phyloP scores from a whole-genome alignment of 2,329 filamentous ascomycete genomes.

The Hypoxylon sp. region DNA sequence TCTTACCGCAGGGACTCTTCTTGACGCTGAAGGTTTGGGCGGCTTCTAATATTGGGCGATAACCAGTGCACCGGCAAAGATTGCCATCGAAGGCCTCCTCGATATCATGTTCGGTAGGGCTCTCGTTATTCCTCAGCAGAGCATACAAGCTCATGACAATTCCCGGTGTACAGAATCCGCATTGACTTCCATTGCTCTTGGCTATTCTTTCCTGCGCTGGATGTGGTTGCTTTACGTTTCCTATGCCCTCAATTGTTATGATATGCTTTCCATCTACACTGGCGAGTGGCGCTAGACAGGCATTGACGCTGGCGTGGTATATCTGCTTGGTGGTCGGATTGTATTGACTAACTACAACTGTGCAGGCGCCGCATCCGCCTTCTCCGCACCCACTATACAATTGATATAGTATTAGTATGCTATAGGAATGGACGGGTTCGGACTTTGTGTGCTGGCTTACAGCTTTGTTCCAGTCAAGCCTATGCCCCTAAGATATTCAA shows the following conservation, averaged over 20 bases:
- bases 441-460: slow-evolving; percentile 53
- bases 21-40: slow-evolving; percentile 85
- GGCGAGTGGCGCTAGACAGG: slow-evolving; percentile 90
- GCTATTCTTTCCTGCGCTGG: slow-evolving; percentile 92
- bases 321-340: slow-evolving; percentile 93
- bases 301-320: slow-evolving; percentile 97
- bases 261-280: slow-evolving; percentile 98
- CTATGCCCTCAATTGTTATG: slow-evolving; percentile 96
- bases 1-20: slow-evolving; percentile 63
- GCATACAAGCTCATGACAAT: slow-evolving; percentile 99
- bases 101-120: slow-evolving; percentile 82
- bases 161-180: slow-evolving; percentile 93
- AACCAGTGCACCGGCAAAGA: slow-evolving; percentile 93
- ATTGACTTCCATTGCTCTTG: slow-evolving; percentile 92
- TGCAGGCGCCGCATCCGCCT: slow-evolving; percentile 96
- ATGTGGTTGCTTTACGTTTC: slow-evolving; percentile 86
- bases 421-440: neutral
- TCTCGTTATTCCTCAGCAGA: slow-evolving; percentile 83
- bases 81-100: slow-evolving; percentile 99
- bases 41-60: slow-evolving; percentile 91
- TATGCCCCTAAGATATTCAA: slow-evolving; percentile 93
- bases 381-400: slow-evolving; percentile 82
- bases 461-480: slow-evolving; percentile 96
- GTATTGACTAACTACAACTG: slow-evolving; percentile 91
- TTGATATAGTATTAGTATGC: slow-evolving; percentile 18